A percentile compares a stretch with the other conserved stretches of the same genome.
Evolutionary conservation across 306 rosid species (phyloP).

Genomic region (Comarum palustre): DNA sequence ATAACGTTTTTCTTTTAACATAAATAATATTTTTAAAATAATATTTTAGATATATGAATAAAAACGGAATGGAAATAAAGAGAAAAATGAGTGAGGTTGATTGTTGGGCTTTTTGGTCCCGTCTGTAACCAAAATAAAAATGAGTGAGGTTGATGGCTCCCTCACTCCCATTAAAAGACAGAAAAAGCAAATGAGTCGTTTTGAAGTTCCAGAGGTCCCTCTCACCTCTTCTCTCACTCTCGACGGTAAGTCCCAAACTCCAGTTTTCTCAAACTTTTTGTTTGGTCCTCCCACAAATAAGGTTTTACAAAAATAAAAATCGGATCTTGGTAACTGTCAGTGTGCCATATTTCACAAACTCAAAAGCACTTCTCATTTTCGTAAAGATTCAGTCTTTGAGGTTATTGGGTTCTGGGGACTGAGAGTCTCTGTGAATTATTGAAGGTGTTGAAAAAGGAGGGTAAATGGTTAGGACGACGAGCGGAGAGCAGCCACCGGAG

Average conservation of each 20-base stretch:
- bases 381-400: background rate
- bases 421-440: constrained; percentile 13
- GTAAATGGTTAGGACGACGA: constrained; percentile 61
- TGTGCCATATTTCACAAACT: background rate
- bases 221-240: constrained; percentile 3
- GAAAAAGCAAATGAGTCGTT: constrained; percentile 14
- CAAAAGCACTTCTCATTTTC: background rate
- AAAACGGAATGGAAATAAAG: too few species aligned
- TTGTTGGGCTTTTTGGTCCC: too few species aligned
- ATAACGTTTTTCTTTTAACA: too few species aligned
- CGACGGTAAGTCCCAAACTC: constrained; percentile 43
- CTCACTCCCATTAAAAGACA: constrained; percentile 6
- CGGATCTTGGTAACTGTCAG: constrained; percentile 13
- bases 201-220: background rate
- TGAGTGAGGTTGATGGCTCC: background rate
- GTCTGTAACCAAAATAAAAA: too few species aligned
- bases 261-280: constrained; percentile 1
- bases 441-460: constrained; percentile 17
- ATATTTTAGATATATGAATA: too few species aligned
- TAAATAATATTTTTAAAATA: too few species aligned
- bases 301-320: constrained; percentile 3
- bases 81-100: too few species aligned
- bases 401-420: constrained; percentile 18
- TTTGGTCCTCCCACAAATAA: constrained; percentile 12
- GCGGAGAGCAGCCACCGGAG: constrained; percentile 84